A percentile compares a stretch with the other conserved stretches of the same genome.
These are phyloP conservation scores for Quercus rubra DNA, from an alignment of 306 rosid genomes.

Conservation along the genomic window DNA sequence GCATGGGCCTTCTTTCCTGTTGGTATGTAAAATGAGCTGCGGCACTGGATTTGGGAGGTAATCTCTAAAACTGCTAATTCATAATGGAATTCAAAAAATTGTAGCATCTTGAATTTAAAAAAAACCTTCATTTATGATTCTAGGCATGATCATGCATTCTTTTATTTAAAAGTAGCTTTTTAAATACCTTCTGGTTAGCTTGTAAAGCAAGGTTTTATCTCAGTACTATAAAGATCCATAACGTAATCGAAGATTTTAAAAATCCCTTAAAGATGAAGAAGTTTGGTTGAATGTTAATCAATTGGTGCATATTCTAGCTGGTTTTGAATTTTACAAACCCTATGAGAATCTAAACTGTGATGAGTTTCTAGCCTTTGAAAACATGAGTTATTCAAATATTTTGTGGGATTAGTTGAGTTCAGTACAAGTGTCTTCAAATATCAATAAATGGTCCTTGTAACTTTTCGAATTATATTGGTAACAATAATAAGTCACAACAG, in stretches of 20 bases:
- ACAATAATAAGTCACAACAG: not conserved
- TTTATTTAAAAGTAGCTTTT: not conserved
- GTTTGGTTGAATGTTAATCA: not conserved
- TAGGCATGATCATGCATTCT: not conserved
- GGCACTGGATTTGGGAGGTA: not conserved
- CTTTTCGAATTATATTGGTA: not conserved
- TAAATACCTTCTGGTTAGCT: not conserved
- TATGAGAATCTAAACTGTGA: too few species aligned
- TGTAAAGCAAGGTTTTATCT: not conserved
- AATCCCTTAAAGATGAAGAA: not conserved
- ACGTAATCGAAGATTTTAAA: not conserved
- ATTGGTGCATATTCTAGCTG: not conserved
- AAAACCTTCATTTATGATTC: not conserved
- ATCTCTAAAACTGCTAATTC: not conserved
- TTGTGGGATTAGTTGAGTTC: not conserved
- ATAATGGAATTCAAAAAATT: not conserved
- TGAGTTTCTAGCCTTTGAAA: too few species aligned
- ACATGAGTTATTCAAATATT: not conserved
- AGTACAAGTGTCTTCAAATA: too few species aligned
- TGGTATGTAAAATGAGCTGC: constrained; percentile 18
- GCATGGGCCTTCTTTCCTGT: constrained; percentile 65
- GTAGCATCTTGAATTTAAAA: not conserved
- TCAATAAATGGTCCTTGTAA: not conserved
- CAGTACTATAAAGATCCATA: not conserved
- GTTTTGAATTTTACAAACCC: too few species aligned